A percentile compares a stretch with the other conserved stretches of the same genome.
These are phyloP conservation scores for Solanum hybrid DNA, from an alignment of 305 asterid genomes.

Conservation along the genomic window DNA sequence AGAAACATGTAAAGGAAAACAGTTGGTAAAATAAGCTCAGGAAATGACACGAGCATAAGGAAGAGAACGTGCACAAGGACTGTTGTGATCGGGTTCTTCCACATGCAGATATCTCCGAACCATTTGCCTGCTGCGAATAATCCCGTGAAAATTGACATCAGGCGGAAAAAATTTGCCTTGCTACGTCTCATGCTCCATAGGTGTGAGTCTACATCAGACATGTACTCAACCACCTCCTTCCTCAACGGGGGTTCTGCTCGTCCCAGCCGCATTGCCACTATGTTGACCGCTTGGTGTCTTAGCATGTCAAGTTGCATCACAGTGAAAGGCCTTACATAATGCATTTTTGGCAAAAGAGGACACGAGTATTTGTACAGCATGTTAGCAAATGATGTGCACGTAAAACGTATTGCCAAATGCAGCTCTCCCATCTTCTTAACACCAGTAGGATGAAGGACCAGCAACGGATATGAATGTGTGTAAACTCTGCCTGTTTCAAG, in stretches of 20 bases:
- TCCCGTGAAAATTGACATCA: conserved; percentile 50
- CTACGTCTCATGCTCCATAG: conserved; percentile 81
- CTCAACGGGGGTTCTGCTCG: conserved; percentile 65
- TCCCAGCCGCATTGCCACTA: conserved; percentile 46
- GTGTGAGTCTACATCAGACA: conserved; percentile 68
- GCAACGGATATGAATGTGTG: conserved; percentile 37
- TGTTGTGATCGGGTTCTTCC: conserved; percentile 66
- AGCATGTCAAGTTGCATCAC: conserved; percentile 47
- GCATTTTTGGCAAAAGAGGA: conserved; percentile 69
- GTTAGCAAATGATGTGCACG: conserved; percentile 40
- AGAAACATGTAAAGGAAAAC: conserved; percentile 43
- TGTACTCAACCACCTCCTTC: conserved; percentile 63
- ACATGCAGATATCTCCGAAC: conserved; percentile 45
- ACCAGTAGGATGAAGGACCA: conserved; percentile 36
- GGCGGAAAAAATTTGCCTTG: conserved; percentile 66
- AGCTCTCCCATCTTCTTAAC: conserved; percentile 41
- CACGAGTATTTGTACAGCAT: conserved; percentile 45
- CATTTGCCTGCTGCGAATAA: conserved; percentile 42
- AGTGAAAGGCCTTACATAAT: conserved; percentile 56
- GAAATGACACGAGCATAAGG: conserved; percentile 50
- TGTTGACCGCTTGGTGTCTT: conserved; percentile 55
- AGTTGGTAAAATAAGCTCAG: conserved; percentile 55
- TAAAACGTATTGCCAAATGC: conserved; percentile 50
- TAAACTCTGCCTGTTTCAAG: conserved; percentile 37
- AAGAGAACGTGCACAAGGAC: conserved; percentile 50